Base-by-base conservation (phyloP, 2,329 filamentous ascomycete species). In the Ilyonectria robusta region DNA sequence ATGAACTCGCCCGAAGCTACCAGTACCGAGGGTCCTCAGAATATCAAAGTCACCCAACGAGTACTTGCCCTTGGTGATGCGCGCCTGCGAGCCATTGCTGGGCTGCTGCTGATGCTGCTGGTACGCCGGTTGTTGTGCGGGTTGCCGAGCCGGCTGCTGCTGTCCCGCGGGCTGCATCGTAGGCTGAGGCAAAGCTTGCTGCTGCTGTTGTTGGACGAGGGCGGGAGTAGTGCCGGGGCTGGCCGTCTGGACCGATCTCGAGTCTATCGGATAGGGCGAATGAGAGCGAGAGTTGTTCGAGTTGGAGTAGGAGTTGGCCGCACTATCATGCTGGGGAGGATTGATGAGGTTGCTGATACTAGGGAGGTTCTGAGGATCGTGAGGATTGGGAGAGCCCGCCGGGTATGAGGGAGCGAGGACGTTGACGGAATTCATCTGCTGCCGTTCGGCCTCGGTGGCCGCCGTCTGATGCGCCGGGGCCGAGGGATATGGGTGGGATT, bases 21-120 rank as follows among this genome's bases (percentile, higher is more conserved):
- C 96, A 37, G 96, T 99, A 58, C 96, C 96, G 70, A 99, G 86
- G 42, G 96, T 99, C 75, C 96, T 90, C 83, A 95, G 89, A 72
- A 99, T 91, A 68, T 92, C 87, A 78, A 99, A 99, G 84, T 99
- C 96, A 67, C 86, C 87, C 72, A 99, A 88, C 47, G 94, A 95
- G 83, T 99, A 99, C 87, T 98, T 98, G 72, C 96, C 96, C 86
- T 97, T 98, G 70, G 95, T 98, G 78, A 93, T 90, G 75, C 95
- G 85, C 57, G 83, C 78, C 72, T 85, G 82, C 58, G 78, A 76
- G 23, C 72, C 70, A 63, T 77, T 78, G 69, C 80, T 78, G 29
- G 70, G 70, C 47, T 79, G 78, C 51, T 80, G 75, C 62, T 79
- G 78, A 40, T 80, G 62, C 15, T 76, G 75, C 50, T 77, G 77